Conservation (phyloP, 2,329 filamentous ascomycete genomes). For the Diaporthe citriasiana region DNA sequence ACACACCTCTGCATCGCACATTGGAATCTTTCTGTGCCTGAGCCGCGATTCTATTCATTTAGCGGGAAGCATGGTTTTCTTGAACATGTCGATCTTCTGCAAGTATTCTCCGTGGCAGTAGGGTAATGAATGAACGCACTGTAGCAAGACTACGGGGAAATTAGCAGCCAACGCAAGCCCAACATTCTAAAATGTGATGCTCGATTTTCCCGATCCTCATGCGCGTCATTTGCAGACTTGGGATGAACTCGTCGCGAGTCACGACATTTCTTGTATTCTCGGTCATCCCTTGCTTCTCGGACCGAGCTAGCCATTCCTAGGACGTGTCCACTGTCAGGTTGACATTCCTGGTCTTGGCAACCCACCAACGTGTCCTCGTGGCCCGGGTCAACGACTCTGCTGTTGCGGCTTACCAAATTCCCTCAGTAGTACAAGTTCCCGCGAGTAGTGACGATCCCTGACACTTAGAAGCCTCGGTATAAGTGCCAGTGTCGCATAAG, state of each 20-base stretch:
- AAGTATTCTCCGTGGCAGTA: too few species aligned
- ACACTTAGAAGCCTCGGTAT: conserved; percentile 2
- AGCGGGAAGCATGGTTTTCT: not conserved
- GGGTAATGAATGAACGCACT: not conserved
- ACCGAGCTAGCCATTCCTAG: conserved; percentile 28
- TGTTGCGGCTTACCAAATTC: not conserved
- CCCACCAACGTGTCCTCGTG: conserved; percentile 30
- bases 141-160: not conserved
- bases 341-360: conserved; percentile 22
- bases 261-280: not conserved
- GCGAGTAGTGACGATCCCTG: not conserved
- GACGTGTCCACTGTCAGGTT: conserved; percentile 6
- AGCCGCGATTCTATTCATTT: not conserved
- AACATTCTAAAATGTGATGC: too few species aligned
- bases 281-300: conserved; percentile 20
- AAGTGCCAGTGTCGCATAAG: not conserved
- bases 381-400: not conserved
- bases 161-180: not conserved
- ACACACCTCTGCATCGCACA: not conserved
- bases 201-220: too few species aligned
- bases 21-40: not conserved
- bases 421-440: conserved; percentile 5
- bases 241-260: not conserved
- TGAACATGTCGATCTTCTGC: not conserved
- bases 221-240: conserved; percentile 4